Evolutionary conservation across 2,329 filamentous ascomycete species (phyloP), one percentile per base, ranked within the genome.

Genomic region (Ophiostoma quercus): DNA sequence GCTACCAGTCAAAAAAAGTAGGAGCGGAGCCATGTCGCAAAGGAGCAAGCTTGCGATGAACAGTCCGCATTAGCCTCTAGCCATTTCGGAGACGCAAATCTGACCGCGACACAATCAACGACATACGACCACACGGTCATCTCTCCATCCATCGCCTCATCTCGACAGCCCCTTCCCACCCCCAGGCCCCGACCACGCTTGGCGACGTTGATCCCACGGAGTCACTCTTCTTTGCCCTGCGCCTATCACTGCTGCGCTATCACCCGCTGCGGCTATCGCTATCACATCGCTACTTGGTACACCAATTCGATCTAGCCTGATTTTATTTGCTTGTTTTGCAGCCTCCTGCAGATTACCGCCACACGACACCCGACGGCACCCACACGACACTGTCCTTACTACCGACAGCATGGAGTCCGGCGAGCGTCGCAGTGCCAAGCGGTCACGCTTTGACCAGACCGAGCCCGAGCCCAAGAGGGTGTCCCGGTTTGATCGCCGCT

Each of bases 391-490:
- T 19, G 14, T 12, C 32, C 11, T 8, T 57, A 34, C 34, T 34
- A 16, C 19, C 62, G 32, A 5, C 25, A 51, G 76, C 66, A 93
- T 96, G 92, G 88, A 91, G 74, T 92, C 62, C 62, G 62, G 62
- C 62, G 62, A 65, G 62, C 62, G 62, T 65, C 62, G 95, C 91
- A 94, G 75, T 87, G 89, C 77, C 72, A 96, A 96, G 84, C 90
- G 93, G 73, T 97, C 93, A 77, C 92, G 94, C 79, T 97, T 98
- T 80, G 94, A 98, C 78, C 92, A 96, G 79, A 95, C 89, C 66
- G 92, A 94, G 78, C 88, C 91, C 6, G 92, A 95, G 77, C 88
- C 90, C 70, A 90, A 89, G 76, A 85, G 88, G 75, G 77, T 85
- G 62, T 96, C 93, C 67, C 88, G 94, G 78, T 97, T 97, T 80